Evolutionary conservation across 805 yeast species (phyloP).

Genomic region (Myxozyma monticola): DNA sequence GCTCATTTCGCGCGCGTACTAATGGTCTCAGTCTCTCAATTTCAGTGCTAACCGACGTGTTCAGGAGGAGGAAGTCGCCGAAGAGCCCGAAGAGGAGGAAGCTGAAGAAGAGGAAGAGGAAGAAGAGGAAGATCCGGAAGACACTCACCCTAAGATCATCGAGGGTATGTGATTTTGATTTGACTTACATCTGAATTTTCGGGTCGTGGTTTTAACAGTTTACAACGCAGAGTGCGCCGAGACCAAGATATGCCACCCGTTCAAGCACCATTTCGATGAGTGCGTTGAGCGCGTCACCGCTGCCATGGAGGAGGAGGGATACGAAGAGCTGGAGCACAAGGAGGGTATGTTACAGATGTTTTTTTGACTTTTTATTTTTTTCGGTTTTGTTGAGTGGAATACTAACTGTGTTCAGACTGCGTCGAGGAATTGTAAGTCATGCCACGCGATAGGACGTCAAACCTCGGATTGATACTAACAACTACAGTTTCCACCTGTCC

Average conservation of each 20-base stretch:
- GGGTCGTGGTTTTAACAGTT: conserved; percentile 8
- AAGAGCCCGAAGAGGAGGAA: conserved; percentile 36
- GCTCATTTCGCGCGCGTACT: too few species aligned
- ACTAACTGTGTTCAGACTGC: conserved; percentile 56
- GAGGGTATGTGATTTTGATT: conserved; percentile 40
- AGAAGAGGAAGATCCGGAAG: conserved; percentile 69
- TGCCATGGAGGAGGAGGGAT: conserved; percentile 80
- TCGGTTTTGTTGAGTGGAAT: background rate
- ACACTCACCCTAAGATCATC: conserved; percentile 63
- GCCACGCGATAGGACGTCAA: too few species aligned
- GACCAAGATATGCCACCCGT: conserved; percentile 65
- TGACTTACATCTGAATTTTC: conserved; percentile 29
- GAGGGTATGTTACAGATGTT: conserved; percentile 47
- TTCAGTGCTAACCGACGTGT: background rate
- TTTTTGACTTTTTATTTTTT: background rate
- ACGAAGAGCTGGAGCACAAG: conserved; percentile 76
- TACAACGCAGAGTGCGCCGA: conserved; percentile 57
- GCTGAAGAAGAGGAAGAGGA: conserved; percentile 60
- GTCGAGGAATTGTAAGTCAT: conserved; percentile 75
- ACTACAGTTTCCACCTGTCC: conserved; percentile 74
- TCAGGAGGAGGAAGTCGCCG: conserved; percentile 8
- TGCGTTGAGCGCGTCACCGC: conserved; percentile 93
- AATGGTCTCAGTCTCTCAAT: too few species aligned
- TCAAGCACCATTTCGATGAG: conserved; percentile 87
- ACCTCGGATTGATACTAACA: background rate